Evolutionary conservation across 78 protist genomes (phyloP).

Genomic region (Cavenderia fasciculata): DNA sequence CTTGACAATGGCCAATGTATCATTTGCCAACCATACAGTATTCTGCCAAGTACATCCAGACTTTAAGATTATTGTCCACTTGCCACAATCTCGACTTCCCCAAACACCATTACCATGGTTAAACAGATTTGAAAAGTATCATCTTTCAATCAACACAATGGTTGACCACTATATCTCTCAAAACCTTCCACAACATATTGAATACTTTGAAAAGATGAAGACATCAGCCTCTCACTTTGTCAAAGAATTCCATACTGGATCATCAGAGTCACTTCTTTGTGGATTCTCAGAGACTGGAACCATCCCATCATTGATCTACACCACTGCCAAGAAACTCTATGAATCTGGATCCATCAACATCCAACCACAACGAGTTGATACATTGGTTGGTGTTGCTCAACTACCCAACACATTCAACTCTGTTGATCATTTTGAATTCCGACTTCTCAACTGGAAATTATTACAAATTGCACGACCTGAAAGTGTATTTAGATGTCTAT

Average conservation of each 20-base stretch:
- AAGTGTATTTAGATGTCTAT: conserved; percentile 15
- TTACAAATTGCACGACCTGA: conserved; percentile 68
- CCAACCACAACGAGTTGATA: background rate
- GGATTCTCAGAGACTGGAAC: conserved; percentile 47
- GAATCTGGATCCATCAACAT: background rate
- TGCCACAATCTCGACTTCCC: conserved; percentile 37
- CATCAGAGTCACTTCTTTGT: background rate
- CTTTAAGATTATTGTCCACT: conserved; percentile 56
- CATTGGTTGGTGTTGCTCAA: background rate
- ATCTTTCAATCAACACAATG: conserved; percentile 20
- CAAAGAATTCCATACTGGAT: conserved; percentile 12
- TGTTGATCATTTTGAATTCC: background rate
- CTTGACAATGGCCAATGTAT: conserved; percentile 31
- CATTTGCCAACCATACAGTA: conserved; percentile 48
- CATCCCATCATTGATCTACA: conserved; percentile 37
- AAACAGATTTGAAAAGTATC: conserved; percentile 72
- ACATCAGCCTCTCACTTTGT: conserved; percentile 16
- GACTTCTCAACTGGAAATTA: conserved; percentile 44
- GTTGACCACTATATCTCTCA: background rate
- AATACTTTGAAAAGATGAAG: background rate
- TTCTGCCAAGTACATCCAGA: conserved; percentile 69
- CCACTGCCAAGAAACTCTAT: background rate
- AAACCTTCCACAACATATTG: background rate
- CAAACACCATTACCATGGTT: conserved; percentile 50
- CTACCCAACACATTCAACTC: background rate